phyloP scores from a whole-genome alignment of 1,139 yeast genomes.

The Meyerozyma athensensis region DNA sequence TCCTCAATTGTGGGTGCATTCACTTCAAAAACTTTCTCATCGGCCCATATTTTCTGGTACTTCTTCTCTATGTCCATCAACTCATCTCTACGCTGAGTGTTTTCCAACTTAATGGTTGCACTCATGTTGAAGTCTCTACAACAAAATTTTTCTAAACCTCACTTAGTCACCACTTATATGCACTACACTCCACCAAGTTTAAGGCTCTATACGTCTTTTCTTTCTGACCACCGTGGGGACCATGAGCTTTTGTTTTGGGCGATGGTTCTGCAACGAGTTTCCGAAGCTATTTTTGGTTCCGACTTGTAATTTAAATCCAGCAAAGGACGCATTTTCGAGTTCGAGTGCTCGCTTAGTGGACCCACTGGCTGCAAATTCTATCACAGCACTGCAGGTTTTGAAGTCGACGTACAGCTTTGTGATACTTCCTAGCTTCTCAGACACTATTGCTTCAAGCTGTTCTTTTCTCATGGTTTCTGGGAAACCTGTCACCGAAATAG shows the following conservation, averaged over 20 bases:
- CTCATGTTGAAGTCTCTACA: conserved; percentile 26
- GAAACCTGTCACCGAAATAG: background rate
- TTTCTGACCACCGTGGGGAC: conserved; percentile 1
- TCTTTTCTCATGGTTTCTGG: background rate
- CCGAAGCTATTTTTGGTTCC: background rate
- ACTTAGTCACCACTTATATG: background rate
- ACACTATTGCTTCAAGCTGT: background rate
- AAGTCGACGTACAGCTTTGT: background rate
- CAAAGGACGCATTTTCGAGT: background rate
- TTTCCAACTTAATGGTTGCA: conserved; percentile 41
- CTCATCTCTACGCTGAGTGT: conserved; percentile 89
- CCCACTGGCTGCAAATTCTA: background rate
- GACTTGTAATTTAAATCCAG: background rate
- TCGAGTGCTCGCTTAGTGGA: background rate
- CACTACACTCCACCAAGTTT: background rate
- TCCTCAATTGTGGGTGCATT: conserved; percentile 80
- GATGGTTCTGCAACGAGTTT: background rate
- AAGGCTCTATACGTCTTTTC: background rate
- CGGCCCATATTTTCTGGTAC: conserved; percentile 84
- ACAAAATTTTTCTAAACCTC: background rate
- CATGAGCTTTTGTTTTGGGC: background rate
- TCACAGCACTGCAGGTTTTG: background rate
- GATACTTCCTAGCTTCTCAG: background rate
- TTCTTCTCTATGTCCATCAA: conserved; percentile 85
- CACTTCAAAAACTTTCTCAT: conserved; percentile 77